These are phyloP conservation scores for Aspergillus pseudotamarii DNA, from an alignment of 2,329 filamentous ascomycete genomes.

Conservation along the genomic window DNA sequence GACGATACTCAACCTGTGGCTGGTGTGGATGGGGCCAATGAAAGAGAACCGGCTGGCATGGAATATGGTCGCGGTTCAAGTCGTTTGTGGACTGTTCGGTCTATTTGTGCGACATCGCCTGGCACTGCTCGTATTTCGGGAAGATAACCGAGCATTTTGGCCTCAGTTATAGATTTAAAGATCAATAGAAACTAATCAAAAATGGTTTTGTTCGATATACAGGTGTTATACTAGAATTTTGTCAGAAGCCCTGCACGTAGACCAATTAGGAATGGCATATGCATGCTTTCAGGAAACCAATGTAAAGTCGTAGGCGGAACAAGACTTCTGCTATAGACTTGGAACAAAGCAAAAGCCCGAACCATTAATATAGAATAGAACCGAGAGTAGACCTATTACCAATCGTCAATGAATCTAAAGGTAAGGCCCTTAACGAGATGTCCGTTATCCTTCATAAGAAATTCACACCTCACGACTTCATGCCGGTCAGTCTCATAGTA, in stretches of 20 bases:
- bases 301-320: too few species aligned
- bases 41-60: slow-evolving; percentile 80
- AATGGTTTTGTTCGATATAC: background rate
- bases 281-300: background rate
- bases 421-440: background rate
- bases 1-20: slow-evolving; percentile 92
- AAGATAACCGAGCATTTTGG: slow-evolving; percentile 67
- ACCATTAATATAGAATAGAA: background rate
- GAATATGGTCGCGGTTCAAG: slow-evolving; percentile 80
- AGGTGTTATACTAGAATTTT: background rate
- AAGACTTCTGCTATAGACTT: background rate
- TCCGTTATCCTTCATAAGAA: background rate
- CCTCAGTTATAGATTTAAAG: background rate
- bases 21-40: slow-evolving; percentile 92
- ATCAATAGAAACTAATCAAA: background rate
- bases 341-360: background rate
- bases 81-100: slow-evolving; percentile 74
- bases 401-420: background rate
- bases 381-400: background rate
- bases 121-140: slow-evolving; percentile 83
- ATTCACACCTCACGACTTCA: background rate
- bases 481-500: background rate
- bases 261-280: background rate
- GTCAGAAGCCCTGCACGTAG: background rate
- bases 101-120: slow-evolving; percentile 83